Evolutionary conservation across 2,329 filamentous ascomycete species (phyloP), one percentile per base, ranked within the genome.

Genomic region (Helotiales sp.): DNA sequence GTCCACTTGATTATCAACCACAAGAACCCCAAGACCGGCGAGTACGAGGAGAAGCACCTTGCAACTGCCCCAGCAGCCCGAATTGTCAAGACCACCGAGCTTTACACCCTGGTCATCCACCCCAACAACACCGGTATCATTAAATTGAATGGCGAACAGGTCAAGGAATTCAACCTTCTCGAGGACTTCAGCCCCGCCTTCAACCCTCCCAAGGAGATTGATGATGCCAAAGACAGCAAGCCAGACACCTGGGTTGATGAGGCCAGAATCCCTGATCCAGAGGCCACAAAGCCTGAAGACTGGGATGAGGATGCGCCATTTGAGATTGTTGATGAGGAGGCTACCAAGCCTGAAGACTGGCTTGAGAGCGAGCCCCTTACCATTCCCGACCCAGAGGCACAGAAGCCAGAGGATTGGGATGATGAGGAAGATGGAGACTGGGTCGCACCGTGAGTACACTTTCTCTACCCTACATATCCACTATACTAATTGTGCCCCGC

Each of bases 11-110:
- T 99, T 77, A 96, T 99, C 87, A 95, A 96, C 79, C 95, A 99
- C 89, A 99, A 98, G 90, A 99, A 98, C 86, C 95, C 95, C 74
- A 97, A 96, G 90, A 97, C 92, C 47, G 93, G 93, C 81, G 91
- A 97, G 78, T 99, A 99, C 72, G 93, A 99, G 85, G 95, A 99
- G 90, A 99, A 99, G 88, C 95, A 99, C 79, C 84, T 99, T 64
- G 86, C 84, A 74, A 84, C 83, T 70, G 88, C 93, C 65, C 93
- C 95, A 61, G 83, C 88, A 59, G 93, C 93, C 73, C 89, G 88
- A 74, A 95, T 96, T 71, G 83, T 87, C 80, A 98, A 97, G 87
- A 88, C 91, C 63, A 90, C 90, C 63, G 89, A 93, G 76, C 88
- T 99, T 63, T 99, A 99, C 84, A 98, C 95, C 61, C 84, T 99